These are phyloP conservation scores for Pseudonectria foliicola DNA, from an alignment of 2,329 filamentous ascomycete genomes.

Conservation along the genomic window DNA sequence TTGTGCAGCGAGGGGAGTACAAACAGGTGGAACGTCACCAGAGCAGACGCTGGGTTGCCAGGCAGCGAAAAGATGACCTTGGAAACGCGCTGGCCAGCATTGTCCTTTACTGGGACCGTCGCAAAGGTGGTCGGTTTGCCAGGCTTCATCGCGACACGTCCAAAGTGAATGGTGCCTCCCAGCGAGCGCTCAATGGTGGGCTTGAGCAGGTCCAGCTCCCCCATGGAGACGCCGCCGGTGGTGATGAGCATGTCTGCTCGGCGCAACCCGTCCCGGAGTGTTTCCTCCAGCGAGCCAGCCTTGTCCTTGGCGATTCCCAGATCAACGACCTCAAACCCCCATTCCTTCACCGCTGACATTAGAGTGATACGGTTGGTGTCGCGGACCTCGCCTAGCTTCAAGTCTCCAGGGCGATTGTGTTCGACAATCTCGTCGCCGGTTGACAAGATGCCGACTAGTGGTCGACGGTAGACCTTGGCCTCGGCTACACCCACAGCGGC, in stretches of 20 bases:
- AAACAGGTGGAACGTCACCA: constrained; percentile 92
- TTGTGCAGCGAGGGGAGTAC: constrained; percentile 81
- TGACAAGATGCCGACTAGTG: constrained; percentile 78
- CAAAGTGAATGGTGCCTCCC: constrained; percentile 91
- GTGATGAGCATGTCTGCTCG: constrained; percentile 79
- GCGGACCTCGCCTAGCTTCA: constrained; percentile 77
- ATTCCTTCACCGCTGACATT: constrained; percentile 65
- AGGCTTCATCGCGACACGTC: constrained; percentile 94
- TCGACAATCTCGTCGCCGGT: constrained; percentile 92
- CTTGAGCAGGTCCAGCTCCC: constrained; percentile 92
- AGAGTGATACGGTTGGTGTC: constrained; percentile 90
- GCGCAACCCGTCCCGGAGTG: constrained; percentile 67
- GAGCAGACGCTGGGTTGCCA: constrained; percentile 86
- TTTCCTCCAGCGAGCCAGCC: constrained; percentile 66
- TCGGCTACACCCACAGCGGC: constrained; percentile 72
- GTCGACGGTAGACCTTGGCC: constrained; percentile 67
- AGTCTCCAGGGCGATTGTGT: constrained; percentile 53
- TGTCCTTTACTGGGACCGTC: constrained; percentile 64
- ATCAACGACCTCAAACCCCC: constrained; percentile 74
- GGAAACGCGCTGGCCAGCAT: constrained; percentile 47
- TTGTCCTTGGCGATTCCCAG: constrained; percentile 77
- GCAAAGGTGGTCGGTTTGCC: constrained; percentile 98
- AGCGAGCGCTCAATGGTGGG: constrained; percentile 87
- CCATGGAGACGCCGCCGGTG: constrained; percentile 94
- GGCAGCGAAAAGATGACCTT: constrained; percentile 85